Evolutionary conservation across 2,329 filamentous ascomycete species (phyloP).

Genomic region (Phialophora tarda): DNA sequence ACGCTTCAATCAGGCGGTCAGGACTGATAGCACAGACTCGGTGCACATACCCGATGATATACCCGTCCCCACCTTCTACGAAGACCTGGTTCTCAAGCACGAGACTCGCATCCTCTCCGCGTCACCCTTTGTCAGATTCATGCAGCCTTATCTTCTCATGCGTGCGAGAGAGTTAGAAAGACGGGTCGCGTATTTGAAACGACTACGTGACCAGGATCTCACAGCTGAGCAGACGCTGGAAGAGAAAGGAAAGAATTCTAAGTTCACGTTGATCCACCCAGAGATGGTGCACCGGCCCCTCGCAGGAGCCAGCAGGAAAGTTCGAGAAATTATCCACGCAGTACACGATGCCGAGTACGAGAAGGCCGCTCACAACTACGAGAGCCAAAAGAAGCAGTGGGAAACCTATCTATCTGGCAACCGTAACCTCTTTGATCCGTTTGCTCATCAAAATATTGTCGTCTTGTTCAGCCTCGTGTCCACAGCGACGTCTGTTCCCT

Average conservation of each 20-base stretch:
- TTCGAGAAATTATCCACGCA: slow-evolving; percentile 91
- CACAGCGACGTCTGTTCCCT: slow-evolving; percentile 90
- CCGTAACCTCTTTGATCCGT: slow-evolving; percentile 88
- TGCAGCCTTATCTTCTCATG: slow-evolving; percentile 90
- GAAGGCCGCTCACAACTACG: slow-evolving; percentile 89
- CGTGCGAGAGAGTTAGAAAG: slow-evolving; percentile 90
- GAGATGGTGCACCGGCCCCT: slow-evolving; percentile 91
- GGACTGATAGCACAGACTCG: slow-evolving; percentile 52
- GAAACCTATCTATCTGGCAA: slow-evolving; percentile 92
- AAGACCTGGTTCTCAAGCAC: slow-evolving; percentile 91
- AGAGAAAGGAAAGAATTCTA: slow-evolving; percentile 69
- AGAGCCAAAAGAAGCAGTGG: slow-evolving; percentile 94
- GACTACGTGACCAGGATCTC: slow-evolving; percentile 73
- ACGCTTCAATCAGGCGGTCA: slow-evolving; percentile 24
- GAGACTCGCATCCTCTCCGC: slow-evolving; percentile 92
- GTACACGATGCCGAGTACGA: slow-evolving; percentile 97
- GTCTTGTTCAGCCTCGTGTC: slow-evolving; percentile 93
- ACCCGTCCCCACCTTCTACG: slow-evolving; percentile 89
- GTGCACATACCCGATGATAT: slow-evolving; percentile 74
- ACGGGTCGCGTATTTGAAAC: slow-evolving; percentile 78
- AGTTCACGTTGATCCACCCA: slow-evolving; percentile 89
- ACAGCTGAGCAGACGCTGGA: slow-evolving; percentile 53
- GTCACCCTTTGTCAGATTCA: slow-evolving; percentile 95
- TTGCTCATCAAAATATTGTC: slow-evolving; percentile 94
- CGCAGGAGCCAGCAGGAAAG: slow-evolving; percentile 78